Percentiles rank a stretch among this genome's conserved stretches.
Evolutionary conservation across 2,329 filamentous ascomycete species (phyloP).

Genomic region (Claviceps purpurea): DNA sequence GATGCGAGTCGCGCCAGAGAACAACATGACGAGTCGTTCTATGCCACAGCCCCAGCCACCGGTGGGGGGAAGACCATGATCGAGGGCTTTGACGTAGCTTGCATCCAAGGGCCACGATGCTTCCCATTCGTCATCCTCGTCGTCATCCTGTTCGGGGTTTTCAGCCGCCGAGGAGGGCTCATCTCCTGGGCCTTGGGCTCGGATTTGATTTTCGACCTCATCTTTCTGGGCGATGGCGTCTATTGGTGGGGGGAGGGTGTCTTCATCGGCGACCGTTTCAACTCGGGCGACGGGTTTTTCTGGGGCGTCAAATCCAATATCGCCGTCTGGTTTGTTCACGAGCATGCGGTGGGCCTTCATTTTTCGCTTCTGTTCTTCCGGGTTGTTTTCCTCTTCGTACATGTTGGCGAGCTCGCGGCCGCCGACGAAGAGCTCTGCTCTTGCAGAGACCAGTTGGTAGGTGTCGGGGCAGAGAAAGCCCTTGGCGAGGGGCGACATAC

Average conservation of each 20-base stretch:
- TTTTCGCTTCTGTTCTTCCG: slow-evolving; percentile 72
- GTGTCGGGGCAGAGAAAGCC: slow-evolving; percentile 59
- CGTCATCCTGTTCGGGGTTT: slow-evolving; percentile 24
- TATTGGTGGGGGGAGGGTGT: no score
- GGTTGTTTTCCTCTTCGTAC: slow-evolving; percentile 97
- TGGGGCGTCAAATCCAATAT: slow-evolving; percentile 15
- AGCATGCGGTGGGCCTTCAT: slow-evolving; percentile 45
- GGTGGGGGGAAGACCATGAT: slow-evolving; percentile 86
- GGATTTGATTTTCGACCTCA: no score
- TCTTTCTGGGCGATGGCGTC: no score
- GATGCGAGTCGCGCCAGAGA: slow-evolving; percentile 66
- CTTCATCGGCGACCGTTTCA: no score
- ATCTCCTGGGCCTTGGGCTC: background rate
- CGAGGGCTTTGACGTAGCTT: slow-evolving; percentile 70
- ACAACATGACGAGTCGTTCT: slow-evolving; percentile 83
- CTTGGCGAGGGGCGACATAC: slow-evolving; percentile 84
- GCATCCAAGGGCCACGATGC: slow-evolving; percentile 46
- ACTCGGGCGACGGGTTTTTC: background rate
- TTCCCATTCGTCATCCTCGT: slow-evolving; percentile 29
- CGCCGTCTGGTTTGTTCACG: slow-evolving; percentile 21
- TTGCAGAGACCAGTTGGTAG: slow-evolving; percentile 61
- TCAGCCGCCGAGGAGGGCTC: background rate
- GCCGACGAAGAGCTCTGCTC: slow-evolving; percentile 73
- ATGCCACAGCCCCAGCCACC: slow-evolving; percentile 94
- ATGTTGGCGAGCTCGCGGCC: slow-evolving; percentile 83